These are phyloP conservation scores for Dryas integrifolia DNA, from an alignment of 331 rosid species.

Conservation along the genomic window DNA sequence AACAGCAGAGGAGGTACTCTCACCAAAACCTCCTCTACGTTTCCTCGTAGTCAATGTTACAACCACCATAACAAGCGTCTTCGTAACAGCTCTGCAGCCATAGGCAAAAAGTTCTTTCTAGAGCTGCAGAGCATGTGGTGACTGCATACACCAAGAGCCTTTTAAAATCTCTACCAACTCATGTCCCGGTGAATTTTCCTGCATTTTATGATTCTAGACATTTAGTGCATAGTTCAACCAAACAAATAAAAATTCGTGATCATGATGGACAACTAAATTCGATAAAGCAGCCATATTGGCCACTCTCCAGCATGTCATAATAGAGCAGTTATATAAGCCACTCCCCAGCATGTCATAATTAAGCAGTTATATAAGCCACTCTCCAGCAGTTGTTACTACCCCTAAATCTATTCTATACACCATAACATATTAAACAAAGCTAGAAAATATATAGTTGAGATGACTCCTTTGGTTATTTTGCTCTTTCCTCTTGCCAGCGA, in stretches of 20 bases:
- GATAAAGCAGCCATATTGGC: neutral
- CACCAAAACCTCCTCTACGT: no score
- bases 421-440: neutral
- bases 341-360: no score
- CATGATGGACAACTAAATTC: neutral
- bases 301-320: no score
- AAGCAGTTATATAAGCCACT: neutral
- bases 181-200: constrained; percentile 4
- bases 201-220: constrained; percentile 12
- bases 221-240: constrained; percentile 1
- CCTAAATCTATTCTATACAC: neutral
- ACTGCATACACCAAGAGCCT: no score
- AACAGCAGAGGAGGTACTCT: no score
- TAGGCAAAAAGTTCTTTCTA: no score
- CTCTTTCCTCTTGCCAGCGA: neutral
- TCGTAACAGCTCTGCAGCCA: no score
- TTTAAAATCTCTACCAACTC: neutral
- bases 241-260: neutral
- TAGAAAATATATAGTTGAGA: neutral
- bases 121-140: no score
- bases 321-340: no score
- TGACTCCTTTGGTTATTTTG: constrained; percentile 13
- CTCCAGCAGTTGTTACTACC: constrained; percentile 1
- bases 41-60: no score
- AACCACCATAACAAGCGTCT: no score